phyloP scores from a whole-genome alignment of 73 alveolate species.

The Paramecium pentaurelia region DNA sequence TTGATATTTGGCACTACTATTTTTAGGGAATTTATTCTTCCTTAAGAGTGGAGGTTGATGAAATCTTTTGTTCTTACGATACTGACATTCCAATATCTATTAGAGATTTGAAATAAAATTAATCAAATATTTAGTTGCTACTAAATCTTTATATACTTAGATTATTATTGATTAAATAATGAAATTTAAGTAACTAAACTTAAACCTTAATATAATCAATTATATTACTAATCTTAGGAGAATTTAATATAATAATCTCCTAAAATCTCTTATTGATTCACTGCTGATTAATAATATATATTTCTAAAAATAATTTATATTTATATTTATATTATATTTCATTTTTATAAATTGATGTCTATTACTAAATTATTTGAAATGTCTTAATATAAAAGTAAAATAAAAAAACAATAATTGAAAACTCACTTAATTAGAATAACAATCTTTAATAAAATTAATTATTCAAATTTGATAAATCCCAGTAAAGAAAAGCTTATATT shows the following conservation, averaged over 20 bases:
- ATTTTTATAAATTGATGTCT: not conserved
- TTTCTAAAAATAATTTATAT: too few species aligned
- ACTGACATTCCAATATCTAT: not conserved
- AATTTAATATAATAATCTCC: not conserved
- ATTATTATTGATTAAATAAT: not conserved
- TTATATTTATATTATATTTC: not conserved
- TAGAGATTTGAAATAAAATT: not conserved
- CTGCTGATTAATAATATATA: too few species aligned
- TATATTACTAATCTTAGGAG: not conserved
- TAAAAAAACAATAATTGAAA: too few species aligned
- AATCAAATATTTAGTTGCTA: constrained; percentile 4
- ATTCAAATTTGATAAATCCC: not conserved
- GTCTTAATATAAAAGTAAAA: not conserved
- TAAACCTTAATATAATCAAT: not conserved
- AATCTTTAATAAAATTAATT: too few species aligned
- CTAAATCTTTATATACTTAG: constrained; percentile 8
- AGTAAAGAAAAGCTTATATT: not conserved
- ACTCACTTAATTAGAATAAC: too few species aligned
- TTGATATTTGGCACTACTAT: not conserved
- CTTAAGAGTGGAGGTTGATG: not conserved
- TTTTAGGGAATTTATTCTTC: not conserved
- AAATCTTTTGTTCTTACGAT: not conserved
- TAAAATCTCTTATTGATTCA: too few species aligned
- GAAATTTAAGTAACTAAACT: not conserved
- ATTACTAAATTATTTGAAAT: too few species aligned